Percentiles rank a stretch among this genome's conserved stretches.
These are phyloP conservation scores for Agrocybe praecox DNA, from an alignment of 768 basidiomycete genomes.

Conservation along the genomic window DNA sequence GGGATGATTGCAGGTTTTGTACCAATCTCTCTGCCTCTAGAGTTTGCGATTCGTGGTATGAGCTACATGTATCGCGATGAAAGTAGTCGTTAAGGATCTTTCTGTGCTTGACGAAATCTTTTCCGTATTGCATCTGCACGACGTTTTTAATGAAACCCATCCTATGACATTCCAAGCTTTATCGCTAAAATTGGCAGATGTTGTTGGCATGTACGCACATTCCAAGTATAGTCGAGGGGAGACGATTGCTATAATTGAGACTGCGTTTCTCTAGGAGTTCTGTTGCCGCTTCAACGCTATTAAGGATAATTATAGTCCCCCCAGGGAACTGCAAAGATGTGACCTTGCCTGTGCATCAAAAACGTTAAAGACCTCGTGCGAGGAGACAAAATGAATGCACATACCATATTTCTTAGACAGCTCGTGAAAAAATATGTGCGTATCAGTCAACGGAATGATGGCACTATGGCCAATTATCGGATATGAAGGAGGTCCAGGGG, in stretches of 20 bases:
- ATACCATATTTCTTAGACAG: conserved; percentile 35
- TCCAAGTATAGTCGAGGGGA: conserved; percentile 19
- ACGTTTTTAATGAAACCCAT: conserved; percentile 54
- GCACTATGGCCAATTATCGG: conserved; percentile 39
- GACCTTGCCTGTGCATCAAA: conserved; percentile 25
- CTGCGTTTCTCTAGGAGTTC: conserved; percentile 67
- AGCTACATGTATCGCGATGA: conserved; percentile 35
- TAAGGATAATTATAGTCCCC: conserved; percentile 54
- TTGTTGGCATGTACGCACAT: conserved; percentile 5
- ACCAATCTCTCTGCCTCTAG: conserved; percentile 46
- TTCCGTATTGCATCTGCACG: conserved; percentile 48
- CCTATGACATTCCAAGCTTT: conserved; percentile 25
- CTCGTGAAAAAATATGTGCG: conserved; percentile 12
- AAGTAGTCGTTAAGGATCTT: conserved; percentile 47
- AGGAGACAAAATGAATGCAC: conserved; percentile 2
- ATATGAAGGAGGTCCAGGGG: conserved; percentile 38
- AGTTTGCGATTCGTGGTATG: conserved; percentile 40
- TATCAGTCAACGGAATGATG: conserved; percentile 29
- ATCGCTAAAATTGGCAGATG: not conserved
- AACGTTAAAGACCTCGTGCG: not conserved
- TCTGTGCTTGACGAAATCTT: conserved; percentile 48
- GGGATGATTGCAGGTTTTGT: conserved; percentile 32
- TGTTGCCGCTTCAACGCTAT: conserved; percentile 45
- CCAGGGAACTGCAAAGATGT: conserved; percentile 54
- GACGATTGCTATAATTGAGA: conserved; percentile 65